Base-by-base conservation (phyloP, 306 rosid species). In the Glycine tomentella region DNA sequence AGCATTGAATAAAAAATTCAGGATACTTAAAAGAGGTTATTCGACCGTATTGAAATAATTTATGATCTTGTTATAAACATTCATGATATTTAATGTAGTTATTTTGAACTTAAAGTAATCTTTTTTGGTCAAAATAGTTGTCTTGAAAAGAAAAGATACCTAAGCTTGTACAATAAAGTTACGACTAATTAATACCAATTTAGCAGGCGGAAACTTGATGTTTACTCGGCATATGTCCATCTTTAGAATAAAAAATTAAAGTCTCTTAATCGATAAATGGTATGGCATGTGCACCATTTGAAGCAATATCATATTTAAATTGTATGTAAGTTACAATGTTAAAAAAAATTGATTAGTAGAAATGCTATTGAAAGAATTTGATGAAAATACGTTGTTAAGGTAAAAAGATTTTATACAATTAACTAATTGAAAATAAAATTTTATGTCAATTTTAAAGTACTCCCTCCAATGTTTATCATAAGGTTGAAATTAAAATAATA, bases 261-360 rank as follows among this genome's bases (percentile, higher is more conserved):
- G 14, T 3, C 64, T 9, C 36, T 57, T 8, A 20, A 58, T 5
- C 8, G 0, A 33, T 31, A 31, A 33, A 10, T 31, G 44, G 4
- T 33, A 61, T 31, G 67, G 33, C 69, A 62, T 62, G 69, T 62
- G 69, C 69, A 10, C 15, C 40, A 10, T 61, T 59, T 59, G 66
- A 59, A 59, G n/a, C 40, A 3, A 33, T 16, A 62, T 62, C 16
- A 11, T 11, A 33, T 62, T 31, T 62, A 31, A 53, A 31, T 31
- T 31, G 8, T 4, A 10, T 25, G 15, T 31, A 53, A 0, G 25
- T n/a, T 53, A 7, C 38, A 31, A 31, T 62, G 11, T 62, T 62
- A 36, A 36, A 36, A 36, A 36, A 36, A 36, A 36, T 2, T 16
- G 3, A 57, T 9, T n/a, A 53, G 20, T 6, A 0, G 9, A 53